Evolutionary conservation across 768 basidiomycete species (phyloP).

Genomic region (Boletus reticulatus): DNA sequence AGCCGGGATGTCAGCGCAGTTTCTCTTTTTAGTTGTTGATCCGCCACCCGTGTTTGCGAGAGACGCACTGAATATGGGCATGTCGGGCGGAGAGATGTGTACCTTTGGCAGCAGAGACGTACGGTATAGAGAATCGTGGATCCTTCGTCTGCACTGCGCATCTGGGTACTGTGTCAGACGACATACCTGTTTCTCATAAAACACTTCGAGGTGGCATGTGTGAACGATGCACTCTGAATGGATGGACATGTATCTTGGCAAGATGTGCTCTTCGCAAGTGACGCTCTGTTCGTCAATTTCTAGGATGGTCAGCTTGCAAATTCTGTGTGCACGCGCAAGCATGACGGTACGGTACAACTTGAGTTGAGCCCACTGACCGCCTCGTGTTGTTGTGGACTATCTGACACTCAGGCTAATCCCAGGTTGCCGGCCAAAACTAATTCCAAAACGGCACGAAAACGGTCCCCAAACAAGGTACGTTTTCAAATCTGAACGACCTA

Average conservation of each 20-base stretch:
- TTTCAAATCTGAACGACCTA: too few species aligned
- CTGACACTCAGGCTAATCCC: too few species aligned
- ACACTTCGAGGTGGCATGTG: constrained; percentile 83
- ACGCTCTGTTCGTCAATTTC: too few species aligned
- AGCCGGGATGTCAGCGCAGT: background rate
- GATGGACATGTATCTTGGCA: too few species aligned
- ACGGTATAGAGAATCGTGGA: constrained; percentile 95
- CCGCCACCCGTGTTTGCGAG: constrained; percentile 80
- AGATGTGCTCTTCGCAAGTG: too few species aligned
- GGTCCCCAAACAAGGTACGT: too few species aligned
- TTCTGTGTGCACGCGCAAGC: constrained; percentile 41
- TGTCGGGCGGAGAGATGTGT: constrained; percentile 2
- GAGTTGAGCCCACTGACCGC: constrained; percentile 5
- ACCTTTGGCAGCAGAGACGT: constrained; percentile 30
- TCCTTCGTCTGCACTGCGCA: constrained; percentile 92
- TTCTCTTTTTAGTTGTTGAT: constrained; percentile 59
- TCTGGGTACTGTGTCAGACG: constrained; percentile 34
- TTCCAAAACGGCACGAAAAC: too few species aligned
- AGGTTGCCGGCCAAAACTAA: too few species aligned
- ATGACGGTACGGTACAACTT: constrained; percentile 3
- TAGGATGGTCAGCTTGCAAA: constrained; percentile 36
- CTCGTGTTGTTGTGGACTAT: too few species aligned
- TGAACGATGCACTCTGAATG: too few species aligned
- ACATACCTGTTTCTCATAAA: constrained; percentile 84
- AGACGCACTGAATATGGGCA: constrained; percentile 53